Percentiles rank a stretch among this genome's conserved stretches.
Conservation (phyloP, 176 grass and related monocot genomes). For the Rhipidocladum racemiflorum region DNA sequence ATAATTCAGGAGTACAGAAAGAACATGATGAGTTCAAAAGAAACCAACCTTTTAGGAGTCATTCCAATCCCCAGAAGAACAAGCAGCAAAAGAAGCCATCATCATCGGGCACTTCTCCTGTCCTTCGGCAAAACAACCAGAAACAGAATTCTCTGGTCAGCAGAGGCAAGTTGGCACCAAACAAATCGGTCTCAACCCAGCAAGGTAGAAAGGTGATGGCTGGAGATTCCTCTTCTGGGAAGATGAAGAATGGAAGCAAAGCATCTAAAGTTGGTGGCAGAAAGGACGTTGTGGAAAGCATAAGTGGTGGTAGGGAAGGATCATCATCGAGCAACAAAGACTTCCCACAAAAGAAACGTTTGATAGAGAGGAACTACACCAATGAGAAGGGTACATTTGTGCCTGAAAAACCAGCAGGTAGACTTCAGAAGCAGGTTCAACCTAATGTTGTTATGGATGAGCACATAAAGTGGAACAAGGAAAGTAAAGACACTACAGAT, state of each 20-base stretch:
- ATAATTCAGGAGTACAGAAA: slow-evolving; percentile 48
- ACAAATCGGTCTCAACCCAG: slow-evolving; percentile 48
- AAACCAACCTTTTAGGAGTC: slow-evolving; percentile 52
- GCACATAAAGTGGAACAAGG: slow-evolving; percentile 52
- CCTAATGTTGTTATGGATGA: slow-evolving; percentile 70
- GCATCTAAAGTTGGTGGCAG: slow-evolving; percentile 48
- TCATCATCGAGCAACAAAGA: slow-evolving; percentile 64
- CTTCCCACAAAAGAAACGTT: slow-evolving; percentile 79
- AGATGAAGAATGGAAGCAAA: slow-evolving; percentile 60
- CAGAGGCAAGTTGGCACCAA: slow-evolving; percentile 50
- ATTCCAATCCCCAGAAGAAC: slow-evolving; percentile 52
- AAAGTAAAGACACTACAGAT: slow-evolving; percentile 56
- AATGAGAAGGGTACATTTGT: slow-evolving; percentile 46
- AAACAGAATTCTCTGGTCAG: slow-evolving; percentile 67
- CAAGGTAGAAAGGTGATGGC: slow-evolving; percentile 54
- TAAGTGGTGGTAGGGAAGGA: slow-evolving; percentile 46
- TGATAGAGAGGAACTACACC: slow-evolving; percentile 58
- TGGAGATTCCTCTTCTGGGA: slow-evolving; percentile 62
- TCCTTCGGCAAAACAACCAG: slow-evolving; percentile 81
- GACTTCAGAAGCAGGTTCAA: slow-evolving; percentile 41
- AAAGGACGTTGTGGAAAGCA: slow-evolving; percentile 48
- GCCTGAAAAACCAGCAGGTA: slow-evolving; percentile 38
- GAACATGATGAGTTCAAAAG: slow-evolving; percentile 51
- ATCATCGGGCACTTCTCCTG: slow-evolving; percentile 34
- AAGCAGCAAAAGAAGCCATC: slow-evolving; percentile 64